Evolutionary conservation across 371 early-diverging fungal species (phyloP).

Genomic region (Apophysomyces variabilis): DNA sequence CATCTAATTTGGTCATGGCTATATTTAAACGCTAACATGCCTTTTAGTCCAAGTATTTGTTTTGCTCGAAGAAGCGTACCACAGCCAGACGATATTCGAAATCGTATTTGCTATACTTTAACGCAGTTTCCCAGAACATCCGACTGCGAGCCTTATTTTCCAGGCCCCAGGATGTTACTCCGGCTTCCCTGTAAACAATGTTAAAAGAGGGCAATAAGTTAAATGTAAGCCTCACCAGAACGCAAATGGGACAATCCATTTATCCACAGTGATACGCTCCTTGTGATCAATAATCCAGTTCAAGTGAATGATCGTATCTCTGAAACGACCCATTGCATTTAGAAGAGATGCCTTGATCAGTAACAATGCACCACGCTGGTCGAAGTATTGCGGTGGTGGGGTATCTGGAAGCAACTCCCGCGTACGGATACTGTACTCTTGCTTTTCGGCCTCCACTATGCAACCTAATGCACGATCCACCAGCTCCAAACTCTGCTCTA

Average conservation of each 20-base stretch:
- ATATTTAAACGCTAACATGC: constrained; percentile 41
- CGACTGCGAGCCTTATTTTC: constrained; percentile 45
- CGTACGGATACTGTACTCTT: constrained; percentile 49
- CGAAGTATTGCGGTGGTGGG: constrained; percentile 49
- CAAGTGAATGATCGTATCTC: constrained; percentile 49
- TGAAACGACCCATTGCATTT: constrained; percentile 44
- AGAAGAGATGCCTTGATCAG: constrained; percentile 46
- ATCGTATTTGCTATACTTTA: constrained; percentile 48
- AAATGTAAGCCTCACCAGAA: constrained; percentile 46
- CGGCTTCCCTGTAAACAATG: constrained; percentile 41
- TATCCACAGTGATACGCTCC: constrained; percentile 51
- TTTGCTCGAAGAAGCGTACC: constrained; percentile 27
- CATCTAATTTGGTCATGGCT: constrained; percentile 49
- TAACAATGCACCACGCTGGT: constrained; percentile 49
- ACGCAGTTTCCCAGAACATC: constrained; percentile 48
- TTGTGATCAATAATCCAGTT: constrained; percentile 68
- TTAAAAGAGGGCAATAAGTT: neutral
- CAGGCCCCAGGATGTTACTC: constrained; percentile 53
- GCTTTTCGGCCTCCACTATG: constrained; percentile 49
- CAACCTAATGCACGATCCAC: constrained; percentile 46
- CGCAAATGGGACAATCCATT: constrained; percentile 66
- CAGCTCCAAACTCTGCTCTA: constrained; percentile 40
- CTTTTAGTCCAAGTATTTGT: neutral
- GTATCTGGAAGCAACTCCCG: constrained; percentile 48
- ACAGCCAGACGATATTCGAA: constrained; percentile 53